Conservation (phyloP, 108 stramenopile genomes). For the Craspedostauros australis region DNA sequence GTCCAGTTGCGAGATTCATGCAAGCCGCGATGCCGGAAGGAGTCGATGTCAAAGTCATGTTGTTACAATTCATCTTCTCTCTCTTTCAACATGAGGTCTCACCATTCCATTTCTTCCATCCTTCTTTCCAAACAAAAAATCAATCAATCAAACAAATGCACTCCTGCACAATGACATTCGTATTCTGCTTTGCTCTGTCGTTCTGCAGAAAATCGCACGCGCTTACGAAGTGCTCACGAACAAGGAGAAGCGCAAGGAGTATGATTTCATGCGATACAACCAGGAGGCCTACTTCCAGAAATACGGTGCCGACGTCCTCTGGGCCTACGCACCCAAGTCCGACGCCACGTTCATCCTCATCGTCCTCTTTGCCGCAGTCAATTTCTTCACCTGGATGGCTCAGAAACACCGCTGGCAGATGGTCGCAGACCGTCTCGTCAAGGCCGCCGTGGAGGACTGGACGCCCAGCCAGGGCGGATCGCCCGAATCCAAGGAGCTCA, state of each 20-base stretch:
- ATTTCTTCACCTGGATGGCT: slow-evolving; percentile 56
- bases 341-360: slow-evolving; percentile 61
- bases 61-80: too few species aligned
- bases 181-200: too few species aligned
- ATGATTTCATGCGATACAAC: slow-evolving; percentile 73
- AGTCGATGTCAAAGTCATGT: too few species aligned
- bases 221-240: slow-evolving; percentile 80
- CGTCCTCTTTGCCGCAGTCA: slow-evolving; percentile 41
- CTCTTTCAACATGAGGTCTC: too few species aligned
- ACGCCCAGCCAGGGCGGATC: slow-evolving; percentile 66
- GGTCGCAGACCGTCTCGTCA: slow-evolving; percentile 66
- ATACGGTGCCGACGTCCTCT: slow-evolving; percentile 69
- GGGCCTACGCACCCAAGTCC: slow-evolving; percentile 75
- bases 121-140: too few species aligned
- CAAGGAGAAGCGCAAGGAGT: slow-evolving; percentile 59
- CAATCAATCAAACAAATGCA: too few species aligned
- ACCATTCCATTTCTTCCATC: too few species aligned
- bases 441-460: slow-evolving; percentile 76
- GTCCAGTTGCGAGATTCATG: background rate
- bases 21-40: too few species aligned
- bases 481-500: slow-evolving; percentile 61
- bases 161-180: too few species aligned
- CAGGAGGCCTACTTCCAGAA: slow-evolving; percentile 76
- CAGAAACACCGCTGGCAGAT: slow-evolving; percentile 71
- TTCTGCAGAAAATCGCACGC: slow-evolving; percentile 64